Evolutionary conservation across 495 filamentous ascomycete genomes (phyloP).

Genomic region (Trichoderma parareesei): DNA sequence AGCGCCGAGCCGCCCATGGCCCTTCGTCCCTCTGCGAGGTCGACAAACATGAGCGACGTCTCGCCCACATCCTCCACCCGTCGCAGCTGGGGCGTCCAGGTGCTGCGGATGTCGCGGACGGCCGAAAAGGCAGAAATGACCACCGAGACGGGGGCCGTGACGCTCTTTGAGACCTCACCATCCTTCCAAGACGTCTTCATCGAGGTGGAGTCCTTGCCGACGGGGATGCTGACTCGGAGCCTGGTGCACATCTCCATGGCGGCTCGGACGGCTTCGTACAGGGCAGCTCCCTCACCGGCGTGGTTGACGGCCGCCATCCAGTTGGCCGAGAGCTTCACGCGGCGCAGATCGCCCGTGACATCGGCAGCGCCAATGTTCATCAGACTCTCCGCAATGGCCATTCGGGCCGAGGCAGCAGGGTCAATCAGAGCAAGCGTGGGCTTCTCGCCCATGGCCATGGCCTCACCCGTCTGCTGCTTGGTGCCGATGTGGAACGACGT

Average conservation of each 20-base stretch:
- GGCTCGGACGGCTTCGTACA: slow-evolving; percentile 91
- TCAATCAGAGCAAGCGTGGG: slow-evolving; percentile 86
- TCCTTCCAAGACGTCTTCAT: slow-evolving; percentile 98
- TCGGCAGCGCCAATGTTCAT: slow-evolving; percentile 89
- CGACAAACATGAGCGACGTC: slow-evolving; percentile 82
- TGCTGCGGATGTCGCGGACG: slow-evolving; percentile 69
- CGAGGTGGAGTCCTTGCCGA: slow-evolving; percentile 95
- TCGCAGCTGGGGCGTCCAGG: slow-evolving; percentile 88
- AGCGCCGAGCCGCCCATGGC: slow-evolving; percentile 86
- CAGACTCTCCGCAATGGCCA: slow-evolving; percentile 92
- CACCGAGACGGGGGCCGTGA: slow-evolving; percentile 84
- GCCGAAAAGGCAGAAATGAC: slow-evolving; percentile 85
- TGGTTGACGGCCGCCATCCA: slow-evolving; percentile 98
- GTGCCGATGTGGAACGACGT: slow-evolving; percentile 62
- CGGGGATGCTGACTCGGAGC: slow-evolving; percentile 84
- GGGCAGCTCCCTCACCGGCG: slow-evolving; percentile 84
- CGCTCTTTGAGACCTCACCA: slow-evolving; percentile 61
- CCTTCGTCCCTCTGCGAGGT: slow-evolving; percentile 69
- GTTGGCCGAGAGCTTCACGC: slow-evolving; percentile 86
- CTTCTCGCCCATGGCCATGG: slow-evolving; percentile 96
- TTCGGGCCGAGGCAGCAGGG: slow-evolving; percentile 83
- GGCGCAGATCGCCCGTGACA: slow-evolving; percentile 62
- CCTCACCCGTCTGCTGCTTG: slow-evolving; percentile 70
- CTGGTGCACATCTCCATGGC: slow-evolving; percentile 76
- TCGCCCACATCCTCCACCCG: slow-evolving; percentile 82